Evolutionary conservation across 1,284 basidiomycete genomes (phyloP), one percentile per base, ranked within the genome.

Genomic region (Stygiomarasmius scandens): DNA sequence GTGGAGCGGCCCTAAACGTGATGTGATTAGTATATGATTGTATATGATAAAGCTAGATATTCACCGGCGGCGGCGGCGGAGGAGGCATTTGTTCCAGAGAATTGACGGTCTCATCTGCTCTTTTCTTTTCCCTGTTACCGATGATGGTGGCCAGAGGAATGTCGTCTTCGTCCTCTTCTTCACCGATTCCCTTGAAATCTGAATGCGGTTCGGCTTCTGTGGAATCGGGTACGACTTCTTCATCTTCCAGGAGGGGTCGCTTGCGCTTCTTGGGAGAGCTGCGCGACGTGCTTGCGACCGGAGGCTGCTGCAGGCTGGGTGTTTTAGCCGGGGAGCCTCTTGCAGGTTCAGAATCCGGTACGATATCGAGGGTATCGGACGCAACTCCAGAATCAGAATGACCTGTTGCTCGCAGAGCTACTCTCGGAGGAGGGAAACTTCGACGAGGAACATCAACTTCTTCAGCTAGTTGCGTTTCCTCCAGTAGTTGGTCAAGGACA

Each of bases 321-420:
- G n/a, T 19, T 16, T 32, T 32, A 5, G 12, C 12, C 12, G 29
- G 29, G 12, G 29, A 32, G 38, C 38, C 38, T 41, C 38, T 8
- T 19, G 68, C 60, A 47, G 82, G 80, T 56, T 85, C 83, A 6
- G 83, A 86, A 64, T 86, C 85, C 3, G 85, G 84, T 19, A 87
- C 72, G 52, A 85, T 54, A 2, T 56, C 55, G 19, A 49, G 2
- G 32, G 46, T 53, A 48, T 80, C 79, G 64, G 74, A 71, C 4
- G 12, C 12, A 32, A 6, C 12, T 12, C 12, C 29, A 32, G 29
- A 32, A 5, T 32, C 12, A 12, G 29, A 32, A 32, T 60, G n/a
- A n/a, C n/a, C n/a, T 56, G n/a, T 27, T 25, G 14, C 38, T 9
- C 38, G 38, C 6, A 32, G 29, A 32, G 12, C 29, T 32, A 36